These are phyloP conservation scores for Trichoderma guizhouense DNA, from an alignment of 2,329 filamentous ascomycete species.

Conservation along the genomic window DNA sequence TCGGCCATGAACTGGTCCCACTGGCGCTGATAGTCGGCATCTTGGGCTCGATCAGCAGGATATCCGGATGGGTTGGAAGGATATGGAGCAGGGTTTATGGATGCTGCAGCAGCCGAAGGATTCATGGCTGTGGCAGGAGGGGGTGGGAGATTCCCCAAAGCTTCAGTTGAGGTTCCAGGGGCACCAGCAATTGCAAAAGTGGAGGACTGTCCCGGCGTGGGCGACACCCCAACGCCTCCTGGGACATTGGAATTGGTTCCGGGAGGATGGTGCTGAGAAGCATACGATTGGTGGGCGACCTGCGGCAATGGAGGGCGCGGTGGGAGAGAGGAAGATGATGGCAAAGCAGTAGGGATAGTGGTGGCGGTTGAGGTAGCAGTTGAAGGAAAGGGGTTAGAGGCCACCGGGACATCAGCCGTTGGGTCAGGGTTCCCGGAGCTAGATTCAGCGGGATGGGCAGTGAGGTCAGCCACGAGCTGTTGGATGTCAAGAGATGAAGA, in stretches of 20 bases:
- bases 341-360: slow-evolving; percentile 34
- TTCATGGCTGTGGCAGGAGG: slow-evolving; percentile 30
- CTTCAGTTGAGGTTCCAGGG: slow-evolving; percentile 33
- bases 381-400: slow-evolving; percentile 29
- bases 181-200: slow-evolving; percentile 33
- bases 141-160: slow-evolving; percentile 31
- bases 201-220: slow-evolving; percentile 33
- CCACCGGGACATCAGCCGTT: slow-evolving; percentile 27
- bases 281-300: slow-evolving; percentile 36
- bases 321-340: slow-evolving; percentile 44
- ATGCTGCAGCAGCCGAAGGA: slow-evolving; percentile 28
- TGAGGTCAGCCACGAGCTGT: slow-evolving; percentile 42
- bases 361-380: background rate
- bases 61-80: slow-evolving; percentile 29
- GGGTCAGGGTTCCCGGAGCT: slow-evolving; percentile 29
- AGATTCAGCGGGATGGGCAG: slow-evolving; percentile 32
- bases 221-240: slow-evolving; percentile 29
- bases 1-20: slow-evolving; percentile 72
- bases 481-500: slow-evolving; percentile 36
- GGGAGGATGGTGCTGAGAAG: slow-evolving; percentile 36
- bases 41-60: slow-evolving; percentile 34
- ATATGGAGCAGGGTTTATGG: slow-evolving; percentile 33
- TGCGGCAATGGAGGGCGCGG: slow-evolving; percentile 44
- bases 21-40: slow-evolving; percentile 55
- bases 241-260: slow-evolving; percentile 32